Evolutionary conservation across 2,329 filamentous ascomycete genomes (phyloP).

Genomic region (Penicillium paneum): DNA sequence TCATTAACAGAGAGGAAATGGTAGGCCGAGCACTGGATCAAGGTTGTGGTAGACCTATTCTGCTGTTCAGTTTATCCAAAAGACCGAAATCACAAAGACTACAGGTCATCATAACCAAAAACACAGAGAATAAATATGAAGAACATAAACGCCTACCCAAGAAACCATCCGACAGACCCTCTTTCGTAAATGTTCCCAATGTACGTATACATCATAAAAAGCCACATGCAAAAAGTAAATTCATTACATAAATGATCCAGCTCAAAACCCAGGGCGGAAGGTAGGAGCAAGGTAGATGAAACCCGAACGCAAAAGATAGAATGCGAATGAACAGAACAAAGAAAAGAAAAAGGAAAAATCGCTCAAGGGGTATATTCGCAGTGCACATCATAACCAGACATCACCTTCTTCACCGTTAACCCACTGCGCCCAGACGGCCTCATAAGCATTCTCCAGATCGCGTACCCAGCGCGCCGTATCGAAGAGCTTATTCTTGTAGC

Average conservation of each 20-base stretch:
- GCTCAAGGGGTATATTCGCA: constrained; percentile 39
- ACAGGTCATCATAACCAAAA: not conserved
- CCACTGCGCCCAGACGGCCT: constrained; percentile 85
- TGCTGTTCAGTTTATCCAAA: constrained; percentile 6
- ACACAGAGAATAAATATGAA: not conserved
- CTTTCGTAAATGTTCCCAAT: constrained; percentile 1
- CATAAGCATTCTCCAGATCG: constrained; percentile 85
- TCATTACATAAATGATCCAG: constrained; percentile 2
- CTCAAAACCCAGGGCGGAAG: not conserved
- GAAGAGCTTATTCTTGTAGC: constrained; percentile 85
- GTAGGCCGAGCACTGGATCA: not conserved
- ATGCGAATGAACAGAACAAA: not conserved
- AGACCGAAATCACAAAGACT: not conserved
- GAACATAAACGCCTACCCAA: not conserved
- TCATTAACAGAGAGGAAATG: not conserved
- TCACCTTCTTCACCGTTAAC: constrained; percentile 83
- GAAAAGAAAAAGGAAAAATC: constrained; percentile 22
- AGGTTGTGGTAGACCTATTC: not conserved
- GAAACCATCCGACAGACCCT: not conserved
- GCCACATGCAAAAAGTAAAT: not conserved
- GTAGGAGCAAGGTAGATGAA: not conserved
- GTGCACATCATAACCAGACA: constrained; percentile 67
- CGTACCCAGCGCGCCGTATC: constrained; percentile 87
- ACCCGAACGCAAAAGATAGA: constrained; percentile 1
- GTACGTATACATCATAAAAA: constrained; percentile 5